Evolutionary conservation across 768 basidiomycete species (phyloP).

Genomic region (Megacollybia marginata): DNA sequence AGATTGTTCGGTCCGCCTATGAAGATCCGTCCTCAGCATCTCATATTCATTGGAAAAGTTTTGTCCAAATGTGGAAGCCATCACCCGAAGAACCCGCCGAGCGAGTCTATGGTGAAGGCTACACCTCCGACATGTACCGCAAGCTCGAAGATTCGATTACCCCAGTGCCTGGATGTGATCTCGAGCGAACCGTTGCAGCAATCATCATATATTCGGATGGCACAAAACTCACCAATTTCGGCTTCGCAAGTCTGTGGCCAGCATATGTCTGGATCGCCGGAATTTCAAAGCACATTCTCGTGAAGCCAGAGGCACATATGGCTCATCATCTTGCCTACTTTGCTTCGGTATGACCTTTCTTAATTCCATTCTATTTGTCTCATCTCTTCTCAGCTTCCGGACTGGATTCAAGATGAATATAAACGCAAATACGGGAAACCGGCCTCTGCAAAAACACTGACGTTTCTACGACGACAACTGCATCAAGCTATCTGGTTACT

Average conservation of each 20-base stretch:
- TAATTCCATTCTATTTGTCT: background rate
- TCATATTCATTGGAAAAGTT: background rate
- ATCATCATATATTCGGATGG: background rate
- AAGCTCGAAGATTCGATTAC: background rate
- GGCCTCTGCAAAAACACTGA: too few species aligned
- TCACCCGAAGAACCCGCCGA: background rate
- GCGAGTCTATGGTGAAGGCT: background rate
- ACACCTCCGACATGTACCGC: background rate
- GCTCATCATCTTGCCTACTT: slow-evolving; percentile 17
- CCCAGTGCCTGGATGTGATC: background rate
- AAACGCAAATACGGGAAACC: too few species aligned
- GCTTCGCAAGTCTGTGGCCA: slow-evolving; percentile 14
- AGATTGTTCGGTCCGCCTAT: background rate
- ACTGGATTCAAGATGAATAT: too few species aligned
- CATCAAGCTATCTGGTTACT: too few species aligned
- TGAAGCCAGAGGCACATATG: slow-evolving; percentile 1
- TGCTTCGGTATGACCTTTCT: slow-evolving; percentile 5
- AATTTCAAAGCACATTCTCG: slow-evolving; percentile 12
- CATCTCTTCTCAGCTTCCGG: too few species aligned
- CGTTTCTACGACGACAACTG: too few species aligned
- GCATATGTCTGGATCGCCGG: slow-evolving; percentile 14
- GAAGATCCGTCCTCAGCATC: background rate
- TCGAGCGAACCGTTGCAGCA: background rate
- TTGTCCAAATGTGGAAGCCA: slow-evolving; percentile 1
- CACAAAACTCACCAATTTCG: slow-evolving; percentile 12